Percentiles rank a stretch among this genome's conserved stretches.
phyloP scores from a whole-genome alignment of 176 grass and related monocot species.

The Phoenix dactylifera region DNA sequence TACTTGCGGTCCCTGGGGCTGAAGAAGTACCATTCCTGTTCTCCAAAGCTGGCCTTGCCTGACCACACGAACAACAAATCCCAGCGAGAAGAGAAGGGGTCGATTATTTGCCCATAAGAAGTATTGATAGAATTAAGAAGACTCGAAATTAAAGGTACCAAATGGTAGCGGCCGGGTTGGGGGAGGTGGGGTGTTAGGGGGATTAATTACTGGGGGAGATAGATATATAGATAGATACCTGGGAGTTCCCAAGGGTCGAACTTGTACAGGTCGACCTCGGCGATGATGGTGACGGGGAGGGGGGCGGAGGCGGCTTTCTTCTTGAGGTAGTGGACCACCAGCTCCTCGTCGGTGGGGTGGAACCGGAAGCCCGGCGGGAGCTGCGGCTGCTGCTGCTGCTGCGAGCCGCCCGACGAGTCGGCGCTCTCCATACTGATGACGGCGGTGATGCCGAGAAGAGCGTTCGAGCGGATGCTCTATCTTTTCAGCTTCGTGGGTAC shows the following conservation, averaged over 20 bases:
- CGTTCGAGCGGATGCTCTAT: too few relatives aligned
- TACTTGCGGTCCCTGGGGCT: constrained; percentile 97
- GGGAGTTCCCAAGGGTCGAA: constrained; percentile 96
- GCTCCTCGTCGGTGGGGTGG: constrained; percentile 56
- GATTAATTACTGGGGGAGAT: background rate
- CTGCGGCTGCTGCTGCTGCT: constrained; percentile 13
- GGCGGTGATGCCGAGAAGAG: too few relatives aligned
- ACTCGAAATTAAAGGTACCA: background rate
- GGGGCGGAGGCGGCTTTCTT: constrained; percentile 60
- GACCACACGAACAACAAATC: constrained; percentile 2
- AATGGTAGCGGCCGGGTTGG: too few relatives aligned
- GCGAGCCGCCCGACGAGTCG: constrained; percentile 46
- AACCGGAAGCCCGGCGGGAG: constrained; percentile 45
- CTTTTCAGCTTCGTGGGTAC: too few relatives aligned
- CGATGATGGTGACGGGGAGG: constrained; percentile 82
- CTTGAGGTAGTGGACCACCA: constrained; percentile 94
- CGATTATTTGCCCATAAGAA: background rate
- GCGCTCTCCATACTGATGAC: constrained; percentile 41
- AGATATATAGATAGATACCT: constrained; percentile 24
- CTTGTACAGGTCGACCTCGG: constrained; percentile 89
- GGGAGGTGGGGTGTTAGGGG: too few relatives aligned
- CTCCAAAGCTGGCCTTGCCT: constrained; percentile 82
- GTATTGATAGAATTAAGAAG: background rate
- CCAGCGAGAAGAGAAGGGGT: too few relatives aligned
- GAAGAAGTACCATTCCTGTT: constrained; percentile 96